Evolutionary conservation across 169 alveolate species (phyloP), one percentile per base, ranked within the genome.

Genomic region (Plasmodium gallinaceum): DNA sequence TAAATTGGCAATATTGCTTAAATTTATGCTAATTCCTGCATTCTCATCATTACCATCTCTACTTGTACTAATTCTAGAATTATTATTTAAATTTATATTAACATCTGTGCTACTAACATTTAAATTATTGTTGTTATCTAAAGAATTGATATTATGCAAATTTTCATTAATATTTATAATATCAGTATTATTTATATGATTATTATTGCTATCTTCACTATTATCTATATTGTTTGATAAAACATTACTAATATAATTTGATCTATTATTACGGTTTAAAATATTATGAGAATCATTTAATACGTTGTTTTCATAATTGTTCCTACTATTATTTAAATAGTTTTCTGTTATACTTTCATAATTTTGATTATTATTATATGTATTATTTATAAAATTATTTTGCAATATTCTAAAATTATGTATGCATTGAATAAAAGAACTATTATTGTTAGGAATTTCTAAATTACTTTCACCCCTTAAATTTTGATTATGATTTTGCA

Each of bases 401-500:
- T 66, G 64, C 57, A 78, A 22, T 18, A 78, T 10, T 42, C 89
- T 52, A 78, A 65, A 64, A 78, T 78, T 64, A 20, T 65, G 65
- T 64, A 66, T 42, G 18, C 75, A 61, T 3, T 70, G 89, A 39
- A 24, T 62, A 32, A 48, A 12, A 26, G 37, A 26, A 42, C 16
- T 26, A 7, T 48, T 72, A 65, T 32, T 65, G 24, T 58, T 78
- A 12, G 75, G 46, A 5, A 78, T 39, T 24, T 54, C 76, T 14
- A 65, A 64, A 65, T 78, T 78, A 43, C 26, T 42, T 37, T 68
- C 78, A 48, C 48, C 48, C 54, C 89, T 69, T 65, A 78, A 22
- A 57, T 45, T 37, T 10, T 37, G n/a, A 32, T 43, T 64, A 18
- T 45, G 16, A 16, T n/a, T 52, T 64, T 68, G 74, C 22, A 51